phyloP scores from a whole-genome alignment of 352 stramenopile genomes.

The Pythium biforme region DNA sequence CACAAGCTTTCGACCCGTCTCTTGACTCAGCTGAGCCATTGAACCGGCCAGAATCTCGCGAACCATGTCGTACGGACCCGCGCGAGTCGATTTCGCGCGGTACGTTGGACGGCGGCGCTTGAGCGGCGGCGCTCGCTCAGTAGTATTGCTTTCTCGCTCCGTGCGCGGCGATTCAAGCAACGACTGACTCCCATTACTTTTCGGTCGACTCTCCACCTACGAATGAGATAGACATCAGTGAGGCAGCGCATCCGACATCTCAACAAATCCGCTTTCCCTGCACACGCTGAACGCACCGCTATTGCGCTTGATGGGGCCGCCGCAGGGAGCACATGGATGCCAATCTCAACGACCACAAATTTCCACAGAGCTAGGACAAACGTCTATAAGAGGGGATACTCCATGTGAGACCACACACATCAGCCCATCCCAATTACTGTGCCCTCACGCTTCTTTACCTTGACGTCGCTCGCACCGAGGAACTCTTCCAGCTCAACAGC shows the following conservation, averaged over 20 bases:
- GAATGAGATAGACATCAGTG: too few relatives aligned
- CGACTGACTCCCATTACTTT: background rate
- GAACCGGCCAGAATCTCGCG: slow-evolving; percentile 65
- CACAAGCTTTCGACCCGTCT: slow-evolving; percentile 36
- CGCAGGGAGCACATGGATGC: slow-evolving; percentile 22
- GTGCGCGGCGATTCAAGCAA: too few relatives aligned
- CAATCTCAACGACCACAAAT: slow-evolving; percentile 70
- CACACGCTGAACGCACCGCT: too few relatives aligned
- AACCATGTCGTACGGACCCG: slow-evolving; percentile 41
- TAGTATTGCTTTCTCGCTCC: too few relatives aligned
- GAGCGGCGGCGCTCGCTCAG: background rate
- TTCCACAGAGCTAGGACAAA: slow-evolving; percentile 77
- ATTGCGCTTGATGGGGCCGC: background rate
- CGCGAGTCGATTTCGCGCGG: slow-evolving; percentile 37
- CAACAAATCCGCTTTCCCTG: too few relatives aligned
- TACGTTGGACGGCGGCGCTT: slow-evolving; percentile 64
- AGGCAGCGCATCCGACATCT: too few relatives aligned
- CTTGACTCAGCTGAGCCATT: slow-evolving; percentile 55
- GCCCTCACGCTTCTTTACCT: background rate
- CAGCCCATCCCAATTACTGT: background rate
- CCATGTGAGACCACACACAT: background rate
- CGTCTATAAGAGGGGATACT: slow-evolving; percentile 24
- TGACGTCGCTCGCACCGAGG: slow-evolving; percentile 29
- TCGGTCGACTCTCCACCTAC: too few relatives aligned
- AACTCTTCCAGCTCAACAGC: slow-evolving; percentile 72